phyloP scores from a whole-genome alignment of 208 protist species.

The Lotmaria passim region DNA sequence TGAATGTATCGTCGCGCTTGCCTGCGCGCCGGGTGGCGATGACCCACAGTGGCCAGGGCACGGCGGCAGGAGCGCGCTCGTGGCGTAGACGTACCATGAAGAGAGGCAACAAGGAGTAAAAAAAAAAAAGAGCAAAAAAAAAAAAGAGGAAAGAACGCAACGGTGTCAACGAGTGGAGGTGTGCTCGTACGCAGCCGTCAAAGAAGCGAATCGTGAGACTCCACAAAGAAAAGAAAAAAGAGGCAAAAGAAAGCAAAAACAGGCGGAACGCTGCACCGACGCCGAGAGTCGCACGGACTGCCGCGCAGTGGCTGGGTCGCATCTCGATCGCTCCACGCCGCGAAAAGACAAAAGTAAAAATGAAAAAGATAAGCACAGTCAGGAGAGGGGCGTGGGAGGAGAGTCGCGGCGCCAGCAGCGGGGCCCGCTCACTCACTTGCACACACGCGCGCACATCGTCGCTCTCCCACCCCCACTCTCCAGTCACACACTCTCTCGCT shows the following conservation, averaged over 20 bases:
- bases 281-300: background rate
- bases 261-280: background rate
- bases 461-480: background rate
- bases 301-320: slow-evolving; percentile 14
- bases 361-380: too few relatives aligned
- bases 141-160: background rate
- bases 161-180: too few relatives aligned
- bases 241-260: slow-evolving; percentile 1
- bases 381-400: background rate
- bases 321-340: slow-evolving; percentile 17
- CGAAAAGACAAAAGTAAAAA: background rate
- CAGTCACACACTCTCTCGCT: too few relatives aligned
- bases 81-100: too few relatives aligned
- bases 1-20: too few relatives aligned
- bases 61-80: too few relatives aligned
- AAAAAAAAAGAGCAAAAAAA: too few relatives aligned
- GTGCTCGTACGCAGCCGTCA: too few relatives aligned
- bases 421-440: background rate
- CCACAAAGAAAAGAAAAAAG: too few relatives aligned
- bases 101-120: background rate
- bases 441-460: background rate
- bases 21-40: too few relatives aligned
- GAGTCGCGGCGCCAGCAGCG: slow-evolving; percentile 20
- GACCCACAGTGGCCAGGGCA: too few relatives aligned
- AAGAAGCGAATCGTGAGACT: too few relatives aligned